These are phyloP conservation scores for Gnaphalium uliginosum DNA, from an alignment of 129 eudicot species.

Conservation along the genomic window DNA sequence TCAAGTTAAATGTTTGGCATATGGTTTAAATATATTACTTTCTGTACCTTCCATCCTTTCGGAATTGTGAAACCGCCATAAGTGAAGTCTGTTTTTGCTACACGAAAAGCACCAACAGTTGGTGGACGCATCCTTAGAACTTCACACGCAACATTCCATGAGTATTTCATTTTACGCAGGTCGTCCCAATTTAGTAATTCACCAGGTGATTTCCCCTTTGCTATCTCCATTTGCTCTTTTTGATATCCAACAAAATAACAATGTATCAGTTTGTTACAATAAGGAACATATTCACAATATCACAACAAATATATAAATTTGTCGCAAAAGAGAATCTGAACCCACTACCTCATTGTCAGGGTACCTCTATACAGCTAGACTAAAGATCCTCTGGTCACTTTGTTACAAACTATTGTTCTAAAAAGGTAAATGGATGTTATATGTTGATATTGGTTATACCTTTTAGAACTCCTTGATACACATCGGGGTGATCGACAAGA, in stretches of 20 bases:
- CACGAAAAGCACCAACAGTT: conserved; percentile 42
- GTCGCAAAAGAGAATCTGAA: too few relatives aligned
- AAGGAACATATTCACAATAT: neutral
- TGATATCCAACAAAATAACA: neutral
- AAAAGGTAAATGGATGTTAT: neutral
- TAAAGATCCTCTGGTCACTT: neutral
- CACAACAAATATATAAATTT: too few relatives aligned
- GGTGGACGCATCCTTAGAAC: conserved; percentile 44
- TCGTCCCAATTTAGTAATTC: conserved; percentile 40
- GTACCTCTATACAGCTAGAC: too few relatives aligned
- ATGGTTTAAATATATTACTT: neutral
- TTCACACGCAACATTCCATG: conserved; percentile 47
- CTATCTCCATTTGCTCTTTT: conserved; percentile 42
- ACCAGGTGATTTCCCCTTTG: conserved; percentile 23
- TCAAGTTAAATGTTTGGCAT: neutral
- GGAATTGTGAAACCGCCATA: conserved; percentile 38
- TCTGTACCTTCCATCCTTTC: conserved; percentile 43
- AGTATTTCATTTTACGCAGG: conserved; percentile 41
- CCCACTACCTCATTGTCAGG: too few relatives aligned
- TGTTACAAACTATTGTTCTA: neutral
- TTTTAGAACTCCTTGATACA: conserved; percentile 37
- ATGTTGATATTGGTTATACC: conserved; percentile 22
- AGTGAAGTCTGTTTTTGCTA: conserved; percentile 40
- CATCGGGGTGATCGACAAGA: conserved; percentile 45
- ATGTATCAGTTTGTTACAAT: neutral